Base-by-base conservation (phyloP, 2,329 filamentous ascomycete species). In the Curvularia lunata region DNA sequence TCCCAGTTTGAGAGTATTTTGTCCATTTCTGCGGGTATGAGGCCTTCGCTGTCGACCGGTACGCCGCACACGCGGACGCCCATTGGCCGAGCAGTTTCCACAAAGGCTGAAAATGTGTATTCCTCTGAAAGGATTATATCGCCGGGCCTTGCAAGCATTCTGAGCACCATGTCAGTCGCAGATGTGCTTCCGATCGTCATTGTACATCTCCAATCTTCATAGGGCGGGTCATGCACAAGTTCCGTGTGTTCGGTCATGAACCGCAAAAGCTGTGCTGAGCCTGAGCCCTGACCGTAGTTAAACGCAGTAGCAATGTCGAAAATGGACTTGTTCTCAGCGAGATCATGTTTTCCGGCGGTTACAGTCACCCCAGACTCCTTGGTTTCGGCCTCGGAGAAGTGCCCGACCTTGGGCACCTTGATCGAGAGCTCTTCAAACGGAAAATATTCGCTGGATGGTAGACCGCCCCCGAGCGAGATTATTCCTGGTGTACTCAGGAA, bases 161-260 rank as follows among this genome's bases (percentile, higher is more conserved):
- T 87, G 43, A 96, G 81, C 1, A 90, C 84, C 77, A 94, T 89
- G 71, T 98, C 95, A 64, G 96, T 84, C 0, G 91, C 89, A 23
- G 87, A 91, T 0, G 95, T 98, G 77, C 88, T 95, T 52, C 94
- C 95, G 40, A 94, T 85, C 2, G 88, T 93, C 80, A 97, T 83
- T 53, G 88, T 88, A 69, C 91, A 91, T 63, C 86, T 84, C 95
- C 95, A 99, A 79, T 99, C 93, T 18, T 88, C 84, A 74, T 98
- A 98, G 0, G 91, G 91, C 16, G 94, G 93, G 60, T 86, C 84
- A 77, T 92, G 91, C 16, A 97, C 87, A 54, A 98, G 86, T 79
- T 99, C 94, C 0, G 93, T 96, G 78, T 98, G 95, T 81, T 99
- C 95, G 0, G 93, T 96, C 49, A 98, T 83, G 80, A 91, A 98